phyloP scores from a whole-genome alignment of 306 rosid genomes.

The Datisca glomerata region DNA sequence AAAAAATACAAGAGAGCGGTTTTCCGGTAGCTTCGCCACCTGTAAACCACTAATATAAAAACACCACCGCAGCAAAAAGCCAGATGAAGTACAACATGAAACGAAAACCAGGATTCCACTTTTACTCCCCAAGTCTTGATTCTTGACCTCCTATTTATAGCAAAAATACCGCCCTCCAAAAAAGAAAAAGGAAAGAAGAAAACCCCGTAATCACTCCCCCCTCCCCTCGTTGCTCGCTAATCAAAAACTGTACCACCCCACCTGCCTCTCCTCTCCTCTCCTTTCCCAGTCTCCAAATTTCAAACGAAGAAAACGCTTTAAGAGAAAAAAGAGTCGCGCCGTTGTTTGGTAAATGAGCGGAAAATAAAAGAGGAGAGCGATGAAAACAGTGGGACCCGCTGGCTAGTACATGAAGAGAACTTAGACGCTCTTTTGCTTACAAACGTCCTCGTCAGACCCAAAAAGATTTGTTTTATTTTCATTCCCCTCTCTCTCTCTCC shows the following conservation, averaged over 20 bases:
- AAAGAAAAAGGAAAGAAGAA: too few relatives aligned
- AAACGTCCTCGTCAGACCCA: slow-evolving; percentile 4
- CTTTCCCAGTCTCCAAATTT: slow-evolving; percentile 4
- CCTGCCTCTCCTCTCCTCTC: slow-evolving; percentile 6
- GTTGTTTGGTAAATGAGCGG: slow-evolving; percentile 13
- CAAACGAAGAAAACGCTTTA: slow-evolving; percentile 10
- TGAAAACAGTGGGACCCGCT: slow-evolving; percentile 38
- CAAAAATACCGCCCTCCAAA: slow-evolving; percentile 1
- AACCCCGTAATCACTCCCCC: not conserved
- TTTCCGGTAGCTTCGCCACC: too few relatives aligned
- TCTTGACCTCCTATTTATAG: too few relatives aligned
- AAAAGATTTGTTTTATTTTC: slow-evolving; percentile 32
- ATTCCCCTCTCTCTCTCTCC: not conserved
- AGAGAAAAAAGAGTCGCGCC: slow-evolving; percentile 8
- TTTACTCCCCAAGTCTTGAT: too few relatives aligned
- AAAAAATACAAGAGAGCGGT: not conserved
- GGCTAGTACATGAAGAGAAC: slow-evolving; percentile 81
- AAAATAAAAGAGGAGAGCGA: slow-evolving; percentile 2
- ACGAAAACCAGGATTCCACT: too few relatives aligned
- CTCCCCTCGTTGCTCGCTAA: not conserved
- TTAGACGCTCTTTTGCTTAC: slow-evolving; percentile 59
- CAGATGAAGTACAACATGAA: too few relatives aligned
- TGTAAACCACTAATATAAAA: not conserved
- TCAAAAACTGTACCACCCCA: not conserved
- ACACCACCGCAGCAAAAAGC: not conserved